A percentile compares a stretch with the other conserved stretches of the same genome.
These are phyloP conservation scores for Lactarius trivialis DNA, from an alignment of 768 basidiomycete genomes.

Conservation along the genomic window DNA sequence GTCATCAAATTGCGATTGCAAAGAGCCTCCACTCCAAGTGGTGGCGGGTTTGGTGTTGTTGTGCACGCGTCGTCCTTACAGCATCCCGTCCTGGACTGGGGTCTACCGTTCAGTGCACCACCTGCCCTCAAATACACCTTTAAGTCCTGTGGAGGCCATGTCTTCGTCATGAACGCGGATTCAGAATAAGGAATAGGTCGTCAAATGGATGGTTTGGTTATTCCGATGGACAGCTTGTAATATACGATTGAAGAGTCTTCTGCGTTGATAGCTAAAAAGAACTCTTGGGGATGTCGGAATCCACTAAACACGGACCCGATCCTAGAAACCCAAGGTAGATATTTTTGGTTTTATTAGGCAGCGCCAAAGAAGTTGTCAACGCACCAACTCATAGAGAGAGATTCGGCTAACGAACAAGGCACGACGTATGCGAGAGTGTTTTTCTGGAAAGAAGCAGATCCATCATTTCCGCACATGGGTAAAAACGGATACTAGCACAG, in stretches of 20 bases:
- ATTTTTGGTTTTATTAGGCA: neutral
- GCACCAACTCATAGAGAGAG: conserved; percentile 17
- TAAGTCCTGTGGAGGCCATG: too few relatives aligned
- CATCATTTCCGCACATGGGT: neutral
- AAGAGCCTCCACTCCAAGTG: too few relatives aligned
- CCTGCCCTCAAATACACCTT: too few relatives aligned
- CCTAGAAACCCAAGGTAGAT: neutral
- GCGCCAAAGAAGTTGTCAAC: neutral
- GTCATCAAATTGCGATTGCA: too few relatives aligned
- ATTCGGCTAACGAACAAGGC: conserved; percentile 15
- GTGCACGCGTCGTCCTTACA: too few relatives aligned
- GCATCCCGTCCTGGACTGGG: too few relatives aligned
- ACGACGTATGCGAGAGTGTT: conserved; percentile 5
- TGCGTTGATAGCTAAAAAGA: neutral
- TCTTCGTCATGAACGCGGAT: too few relatives aligned
- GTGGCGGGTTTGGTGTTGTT: too few relatives aligned
- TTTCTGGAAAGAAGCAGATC: neutral
- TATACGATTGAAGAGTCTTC: conserved; percentile 17
- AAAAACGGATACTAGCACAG: too few relatives aligned
- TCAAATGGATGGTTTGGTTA: neutral
- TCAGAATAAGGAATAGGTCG: too few relatives aligned
- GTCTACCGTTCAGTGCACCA: too few relatives aligned
- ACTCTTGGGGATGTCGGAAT: conserved; percentile 3
- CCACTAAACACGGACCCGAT: conserved; percentile 2
- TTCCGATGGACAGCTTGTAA: conserved; percentile 13